Conservation (phyloP, 139 green algal genomes). For the Chlorella sp. region DNA sequence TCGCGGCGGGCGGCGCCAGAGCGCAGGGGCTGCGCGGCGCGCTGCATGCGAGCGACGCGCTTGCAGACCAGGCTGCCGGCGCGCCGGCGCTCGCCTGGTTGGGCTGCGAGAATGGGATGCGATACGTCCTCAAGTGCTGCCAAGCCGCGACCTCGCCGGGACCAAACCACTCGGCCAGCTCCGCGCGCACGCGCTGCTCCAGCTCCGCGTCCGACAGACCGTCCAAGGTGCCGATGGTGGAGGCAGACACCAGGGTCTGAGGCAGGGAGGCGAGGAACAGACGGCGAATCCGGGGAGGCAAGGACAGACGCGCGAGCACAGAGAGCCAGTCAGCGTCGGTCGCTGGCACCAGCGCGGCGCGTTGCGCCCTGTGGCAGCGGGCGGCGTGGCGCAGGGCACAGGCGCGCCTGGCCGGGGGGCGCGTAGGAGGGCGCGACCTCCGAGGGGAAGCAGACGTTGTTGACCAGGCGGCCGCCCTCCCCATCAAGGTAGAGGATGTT, state of each 20-base stretch:
- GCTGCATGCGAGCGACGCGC: background rate
- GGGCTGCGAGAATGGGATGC: conserved; percentile 95
- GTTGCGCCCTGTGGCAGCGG: too few relatives aligned
- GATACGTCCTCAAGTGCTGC: conserved; percentile 86
- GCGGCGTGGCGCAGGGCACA: too few relatives aligned
- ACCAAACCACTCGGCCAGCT: conserved; percentile 90
- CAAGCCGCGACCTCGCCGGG: conserved; percentile 63
- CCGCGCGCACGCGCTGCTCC: conserved; percentile 52
- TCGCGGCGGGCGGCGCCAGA: background rate
- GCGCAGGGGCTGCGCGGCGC: background rate
- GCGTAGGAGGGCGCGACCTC: conserved; percentile 87
- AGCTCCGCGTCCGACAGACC: conserved; percentile 80
- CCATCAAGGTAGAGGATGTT: conserved; percentile 95
- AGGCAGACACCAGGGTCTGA: conserved; percentile 89
- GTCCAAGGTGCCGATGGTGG: conserved; percentile 76
- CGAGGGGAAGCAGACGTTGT: conserved; percentile 97
- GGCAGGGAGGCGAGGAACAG: background rate
- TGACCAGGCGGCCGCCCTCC: conserved; percentile 77
- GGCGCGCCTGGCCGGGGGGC: conserved; percentile 74
- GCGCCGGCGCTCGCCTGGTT: conserved; percentile 58
- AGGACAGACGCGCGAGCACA: background rate
- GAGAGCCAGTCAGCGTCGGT: background rate
- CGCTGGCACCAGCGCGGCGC: too few relatives aligned
- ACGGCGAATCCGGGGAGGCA: background rate
- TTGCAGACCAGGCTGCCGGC: background rate